Percentiles rank a stretch among this genome's conserved stretches.
Conservation (phyloP, 192 early-diverging fungal species). For the Coemansia nantahalensis region DNA sequence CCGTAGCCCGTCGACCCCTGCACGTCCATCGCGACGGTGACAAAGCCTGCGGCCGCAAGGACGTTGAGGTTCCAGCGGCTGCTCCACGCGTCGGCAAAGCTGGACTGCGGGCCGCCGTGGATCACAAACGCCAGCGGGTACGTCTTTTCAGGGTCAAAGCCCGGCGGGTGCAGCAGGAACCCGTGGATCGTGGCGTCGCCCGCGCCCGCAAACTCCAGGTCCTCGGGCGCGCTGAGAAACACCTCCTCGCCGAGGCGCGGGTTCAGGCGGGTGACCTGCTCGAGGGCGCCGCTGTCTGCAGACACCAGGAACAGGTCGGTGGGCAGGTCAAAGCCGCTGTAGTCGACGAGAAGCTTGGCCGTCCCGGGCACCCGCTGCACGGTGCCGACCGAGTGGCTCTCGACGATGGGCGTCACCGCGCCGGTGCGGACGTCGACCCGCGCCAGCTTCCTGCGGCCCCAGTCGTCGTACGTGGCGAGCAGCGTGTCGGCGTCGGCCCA, state of each 20-base stretch:
- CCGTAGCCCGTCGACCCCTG: constrained; percentile 85
- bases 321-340: constrained; percentile 56
- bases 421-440: constrained; percentile 57
- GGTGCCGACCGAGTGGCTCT: constrained; percentile 50
- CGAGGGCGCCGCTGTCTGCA: constrained; percentile 24
- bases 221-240: constrained; percentile 56
- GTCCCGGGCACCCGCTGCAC: constrained; percentile 43
- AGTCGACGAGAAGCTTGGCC: constrained; percentile 48
- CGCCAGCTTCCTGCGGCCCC: constrained; percentile 64
- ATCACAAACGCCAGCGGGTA: constrained; percentile 81
- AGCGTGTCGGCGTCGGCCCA: constrained; percentile 58
- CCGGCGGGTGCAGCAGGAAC: constrained; percentile 41
- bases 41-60: constrained; percentile 70
- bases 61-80: constrained; percentile 78
- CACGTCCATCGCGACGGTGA: constrained; percentile 70
- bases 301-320: constrained; percentile 53
- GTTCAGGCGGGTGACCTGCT: constrained; percentile 49
- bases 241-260: constrained; percentile 31
- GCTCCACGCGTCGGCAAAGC: constrained; percentile 49
- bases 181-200: constrained; percentile 49
- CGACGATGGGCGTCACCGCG: constrained; percentile 46
- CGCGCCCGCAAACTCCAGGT: constrained; percentile 66
- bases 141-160: constrained; percentile 53
- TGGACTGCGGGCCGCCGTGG: constrained; percentile 80
- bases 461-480: constrained; percentile 64